Percentiles rank a stretch among this genome's conserved stretches.
phyloP scores from a whole-genome alignment of 2,329 filamentous ascomycete genomes.

The Helotiales sp. region DNA sequence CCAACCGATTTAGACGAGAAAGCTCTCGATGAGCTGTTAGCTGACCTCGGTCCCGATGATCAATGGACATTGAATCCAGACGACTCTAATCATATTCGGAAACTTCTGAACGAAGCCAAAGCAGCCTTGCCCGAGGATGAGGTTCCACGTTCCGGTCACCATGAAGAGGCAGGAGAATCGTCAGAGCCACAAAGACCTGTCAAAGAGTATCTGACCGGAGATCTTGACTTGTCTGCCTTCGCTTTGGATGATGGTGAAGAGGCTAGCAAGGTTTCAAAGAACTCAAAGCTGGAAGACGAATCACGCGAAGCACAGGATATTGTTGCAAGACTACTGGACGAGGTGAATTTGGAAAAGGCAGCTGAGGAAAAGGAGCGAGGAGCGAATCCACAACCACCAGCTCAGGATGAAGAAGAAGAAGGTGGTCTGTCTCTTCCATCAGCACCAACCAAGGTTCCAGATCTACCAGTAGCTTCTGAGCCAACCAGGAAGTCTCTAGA shows the following conservation, averaged over 20 bases:
- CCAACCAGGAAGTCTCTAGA: constrained; percentile 26
- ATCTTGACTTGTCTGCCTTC: constrained; percentile 35
- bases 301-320: constrained; percentile 35
- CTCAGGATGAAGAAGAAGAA: constrained; percentile 1
- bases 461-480: constrained; percentile 7
- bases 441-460: constrained; percentile 25
- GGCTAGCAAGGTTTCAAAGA: constrained; percentile 40
- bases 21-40: constrained; percentile 33
- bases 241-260: constrained; percentile 45
- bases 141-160: neutral
- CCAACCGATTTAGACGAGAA: constrained; percentile 26
- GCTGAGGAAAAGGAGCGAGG: constrained; percentile 6
- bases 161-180: neutral
- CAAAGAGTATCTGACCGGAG: constrained; percentile 19
- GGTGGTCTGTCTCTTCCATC: constrained; percentile 25
- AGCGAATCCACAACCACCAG: neutral
- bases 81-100: constrained; percentile 32
- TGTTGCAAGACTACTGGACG: constrained; percentile 32
- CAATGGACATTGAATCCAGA: constrained; percentile 32
- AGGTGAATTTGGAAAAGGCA: constrained; percentile 28
- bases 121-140: constrained; percentile 19
- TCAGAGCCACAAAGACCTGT: neutral
- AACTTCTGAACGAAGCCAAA: constrained; percentile 31
- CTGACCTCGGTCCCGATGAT: constrained; percentile 30
- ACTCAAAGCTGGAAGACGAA: constrained; percentile 28